Percentiles rank a stretch among this genome's conserved stretches.
phyloP scores from a whole-genome alignment of 768 basidiomycete species.

The Pleurotus platypus region DNA sequence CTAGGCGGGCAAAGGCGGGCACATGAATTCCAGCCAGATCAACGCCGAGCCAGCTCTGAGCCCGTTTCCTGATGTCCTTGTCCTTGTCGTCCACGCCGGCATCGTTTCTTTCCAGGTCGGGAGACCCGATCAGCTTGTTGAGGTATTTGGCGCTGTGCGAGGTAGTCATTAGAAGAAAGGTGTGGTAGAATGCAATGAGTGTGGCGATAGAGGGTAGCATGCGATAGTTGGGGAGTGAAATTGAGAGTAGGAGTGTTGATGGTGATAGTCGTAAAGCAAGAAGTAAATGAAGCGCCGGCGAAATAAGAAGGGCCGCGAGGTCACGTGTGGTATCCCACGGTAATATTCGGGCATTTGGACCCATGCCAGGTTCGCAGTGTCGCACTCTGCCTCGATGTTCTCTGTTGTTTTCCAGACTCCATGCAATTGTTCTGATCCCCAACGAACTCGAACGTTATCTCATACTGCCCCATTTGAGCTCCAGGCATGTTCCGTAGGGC shows the following conservation, averaged over 20 bases:
- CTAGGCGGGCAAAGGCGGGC: neutral
- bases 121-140: too few species aligned
- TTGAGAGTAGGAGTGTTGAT: slow-evolving; percentile 1
- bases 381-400: too few species aligned
- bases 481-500: too few species aligned
- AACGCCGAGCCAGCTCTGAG: neutral
- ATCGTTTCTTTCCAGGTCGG: neutral
- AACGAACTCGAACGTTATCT: too few species aligned
- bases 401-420: too few species aligned
- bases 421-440: too few species aligned
- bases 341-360: too few species aligned
- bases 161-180: slow-evolving; percentile 2
- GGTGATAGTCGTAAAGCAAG: slow-evolving; percentile 1
- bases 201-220: slow-evolving; percentile 7
- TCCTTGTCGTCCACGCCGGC: neutral
- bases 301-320: too few species aligned
- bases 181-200: slow-evolving; percentile 7
- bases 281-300: neutral
- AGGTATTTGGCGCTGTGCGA: neutral
- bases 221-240: neutral
- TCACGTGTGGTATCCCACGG: too few species aligned
- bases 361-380: too few species aligned
- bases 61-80: neutral
- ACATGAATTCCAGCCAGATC: neutral
- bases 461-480: too few species aligned